These are phyloP conservation scores for Mortierella sp. DNA, from an alignment of 371 early-diverging fungal genomes.

Conservation along the genomic window DNA sequence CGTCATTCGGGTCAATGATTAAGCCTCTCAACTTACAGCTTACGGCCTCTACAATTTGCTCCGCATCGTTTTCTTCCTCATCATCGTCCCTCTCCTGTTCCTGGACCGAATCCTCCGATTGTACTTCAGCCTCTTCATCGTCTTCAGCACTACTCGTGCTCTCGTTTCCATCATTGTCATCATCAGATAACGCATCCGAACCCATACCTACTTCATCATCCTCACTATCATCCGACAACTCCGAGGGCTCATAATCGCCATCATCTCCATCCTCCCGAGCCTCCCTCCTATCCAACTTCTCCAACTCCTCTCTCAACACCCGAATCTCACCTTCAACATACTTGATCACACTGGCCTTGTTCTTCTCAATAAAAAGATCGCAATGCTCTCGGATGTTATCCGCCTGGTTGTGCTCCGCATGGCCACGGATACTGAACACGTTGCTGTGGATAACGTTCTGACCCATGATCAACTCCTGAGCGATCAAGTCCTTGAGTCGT, in stretches of 20 bases:
- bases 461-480: conserved; percentile 6
- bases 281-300: not conserved
- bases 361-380: conserved; percentile 13
- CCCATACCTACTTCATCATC: too few relatives aligned
- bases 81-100: not conserved
- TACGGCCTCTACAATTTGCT: too few relatives aligned
- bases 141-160: too few relatives aligned
- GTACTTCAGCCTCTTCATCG: not conserved
- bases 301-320: not conserved
- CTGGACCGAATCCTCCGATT: too few relatives aligned
- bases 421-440: conserved; percentile 16
- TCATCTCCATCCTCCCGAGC: not conserved
- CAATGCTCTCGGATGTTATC: conserved; percentile 17
- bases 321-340: conserved; percentile 20
- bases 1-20: not conserved
- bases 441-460: conserved; percentile 24
- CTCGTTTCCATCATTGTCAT: too few relatives aligned
- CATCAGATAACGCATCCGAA: too few relatives aligned
- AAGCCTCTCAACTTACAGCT: too few relatives aligned
- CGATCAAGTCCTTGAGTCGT: conserved; percentile 21
- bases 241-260: too few relatives aligned
- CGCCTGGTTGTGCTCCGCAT: conserved; percentile 9
- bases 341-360: conserved; percentile 2
- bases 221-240: too few relatives aligned
- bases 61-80: conserved; percentile 1